phyloP scores from a whole-genome alignment of 2,329 filamentous ascomycete species.

The Madurella fahalii region DNA sequence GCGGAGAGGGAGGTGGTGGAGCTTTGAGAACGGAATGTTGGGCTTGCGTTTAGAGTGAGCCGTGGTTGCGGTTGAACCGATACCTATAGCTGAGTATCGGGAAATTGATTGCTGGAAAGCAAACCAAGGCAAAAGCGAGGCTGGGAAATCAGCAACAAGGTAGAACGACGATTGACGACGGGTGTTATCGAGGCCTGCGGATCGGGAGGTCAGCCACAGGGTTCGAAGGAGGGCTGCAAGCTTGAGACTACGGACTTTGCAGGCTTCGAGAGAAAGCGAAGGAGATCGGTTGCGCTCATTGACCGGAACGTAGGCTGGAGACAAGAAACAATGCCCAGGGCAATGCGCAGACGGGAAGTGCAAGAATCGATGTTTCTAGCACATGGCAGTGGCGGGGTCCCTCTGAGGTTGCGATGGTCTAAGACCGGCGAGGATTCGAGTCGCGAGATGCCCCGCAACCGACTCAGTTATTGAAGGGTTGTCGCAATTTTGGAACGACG shows the following conservation, averaged over 20 bases:
- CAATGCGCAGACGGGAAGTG: background rate
- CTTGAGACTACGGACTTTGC: slow-evolving; percentile 64
- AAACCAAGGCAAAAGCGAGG: background rate
- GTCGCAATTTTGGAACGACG: too few species aligned
- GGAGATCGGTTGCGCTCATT: slow-evolving; percentile 89
- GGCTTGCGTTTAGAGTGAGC: slow-evolving; percentile 58
- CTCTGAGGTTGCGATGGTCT: background rate
- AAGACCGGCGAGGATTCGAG: background rate
- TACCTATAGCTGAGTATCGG: slow-evolving; percentile 79
- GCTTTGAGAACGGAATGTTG: slow-evolving; percentile 86
- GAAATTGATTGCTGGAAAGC: slow-evolving; percentile 36
- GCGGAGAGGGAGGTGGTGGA: slow-evolving; percentile 76
- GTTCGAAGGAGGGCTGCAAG: background rate
- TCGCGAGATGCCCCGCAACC: too few species aligned
- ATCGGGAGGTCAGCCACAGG: slow-evolving; percentile 4
- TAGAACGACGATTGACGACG: slow-evolving; percentile 36
- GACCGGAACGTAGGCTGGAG: slow-evolving; percentile 21
- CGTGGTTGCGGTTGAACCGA: slow-evolving; percentile 61
- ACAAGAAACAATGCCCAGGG: slow-evolving; percentile 5
- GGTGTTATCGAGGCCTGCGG: slow-evolving; percentile 59
- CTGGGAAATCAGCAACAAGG: too few species aligned
- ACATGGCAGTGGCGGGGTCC: background rate
- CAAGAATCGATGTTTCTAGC: background rate
- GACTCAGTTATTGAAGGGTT: too few species aligned
- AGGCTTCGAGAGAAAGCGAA: slow-evolving; percentile 91